Percentiles rank a stretch among this genome's conserved stretches.
Evolutionary conservation across 2,329 filamentous ascomycete genomes (phyloP).

Genomic region (Blastomyces percursus): DNA sequence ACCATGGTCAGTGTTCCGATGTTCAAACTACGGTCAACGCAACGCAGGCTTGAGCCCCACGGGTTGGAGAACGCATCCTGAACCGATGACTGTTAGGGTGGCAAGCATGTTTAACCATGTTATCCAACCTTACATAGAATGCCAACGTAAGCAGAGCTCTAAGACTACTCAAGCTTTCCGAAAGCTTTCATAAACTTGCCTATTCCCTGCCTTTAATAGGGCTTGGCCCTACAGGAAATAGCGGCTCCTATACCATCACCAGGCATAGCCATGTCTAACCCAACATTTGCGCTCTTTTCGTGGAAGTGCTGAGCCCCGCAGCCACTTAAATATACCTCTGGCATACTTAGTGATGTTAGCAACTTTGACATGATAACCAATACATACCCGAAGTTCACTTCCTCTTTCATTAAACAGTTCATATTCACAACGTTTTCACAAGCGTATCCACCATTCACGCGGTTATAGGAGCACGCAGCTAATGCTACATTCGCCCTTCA

Average conservation of each 20-base stretch:
- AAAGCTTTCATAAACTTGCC: slow-evolving; percentile 33
- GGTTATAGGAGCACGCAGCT: slow-evolving; percentile 39
- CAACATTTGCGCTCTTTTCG: slow-evolving; percentile 30
- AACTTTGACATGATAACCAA: background rate
- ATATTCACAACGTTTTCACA: slow-evolving; percentile 40
- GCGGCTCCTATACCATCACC: slow-evolving; percentile 21
- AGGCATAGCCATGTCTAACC: slow-evolving; percentile 38
- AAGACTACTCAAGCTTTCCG: background rate
- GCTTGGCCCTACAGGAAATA: slow-evolving; percentile 14
- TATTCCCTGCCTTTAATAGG: slow-evolving; percentile 41
- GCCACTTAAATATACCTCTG: slow-evolving; percentile 39
- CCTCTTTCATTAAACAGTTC: slow-evolving; percentile 38
- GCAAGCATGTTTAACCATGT: slow-evolving; percentile 37
- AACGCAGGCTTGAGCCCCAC: too few species aligned
- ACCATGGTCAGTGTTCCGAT: too few species aligned
- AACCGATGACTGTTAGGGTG: slow-evolving; percentile 40
- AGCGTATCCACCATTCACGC: slow-evolving; percentile 37
- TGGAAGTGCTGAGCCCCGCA: slow-evolving; percentile 36
- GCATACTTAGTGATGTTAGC: background rate
- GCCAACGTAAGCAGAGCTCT: too few species aligned
- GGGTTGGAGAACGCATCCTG: slow-evolving; percentile 38
- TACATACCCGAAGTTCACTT: slow-evolving; percentile 37
- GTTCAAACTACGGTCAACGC: too few species aligned
- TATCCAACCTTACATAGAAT: slow-evolving; percentile 8
- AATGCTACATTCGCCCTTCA: slow-evolving; percentile 48